Evolutionary conservation across 2,329 filamentous ascomycete genomes (phyloP).

Genomic region (Magnaporthiopsis incrustans): DNA sequence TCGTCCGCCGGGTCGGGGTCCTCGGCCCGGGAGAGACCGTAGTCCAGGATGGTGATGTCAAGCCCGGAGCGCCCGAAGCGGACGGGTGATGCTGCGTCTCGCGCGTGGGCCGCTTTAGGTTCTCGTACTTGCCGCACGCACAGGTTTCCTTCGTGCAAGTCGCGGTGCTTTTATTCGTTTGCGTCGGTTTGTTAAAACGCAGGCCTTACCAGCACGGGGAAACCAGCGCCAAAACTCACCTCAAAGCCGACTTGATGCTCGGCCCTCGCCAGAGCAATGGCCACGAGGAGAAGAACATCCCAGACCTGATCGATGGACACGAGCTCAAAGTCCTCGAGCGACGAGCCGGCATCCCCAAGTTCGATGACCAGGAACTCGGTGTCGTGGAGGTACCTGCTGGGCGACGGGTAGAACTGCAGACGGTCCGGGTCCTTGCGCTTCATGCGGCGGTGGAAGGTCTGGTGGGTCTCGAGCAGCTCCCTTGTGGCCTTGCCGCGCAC

Average conservation of each 20-base stretch:
- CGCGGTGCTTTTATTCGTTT: conserved; percentile 43
- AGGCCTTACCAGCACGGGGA: not conserved
- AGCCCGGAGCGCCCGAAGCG: conserved; percentile 52
- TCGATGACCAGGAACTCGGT: conserved; percentile 55
- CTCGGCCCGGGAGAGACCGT: conserved; percentile 53
- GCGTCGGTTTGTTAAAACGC: conserved; percentile 9
- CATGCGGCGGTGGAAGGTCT: conserved; percentile 44
- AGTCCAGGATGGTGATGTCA: conserved; percentile 58
- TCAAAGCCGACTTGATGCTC: conserved; percentile 53
- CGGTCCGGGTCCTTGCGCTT: conserved; percentile 48
- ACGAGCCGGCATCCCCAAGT: conserved; percentile 53
- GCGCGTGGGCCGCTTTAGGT: conserved; percentile 20
- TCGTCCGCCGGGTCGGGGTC: conserved; percentile 25
- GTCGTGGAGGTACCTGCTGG: conserved; percentile 48
- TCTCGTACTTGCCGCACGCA: conserved; percentile 42
- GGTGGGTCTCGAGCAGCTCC: conserved; percentile 51
- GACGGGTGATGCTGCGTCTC: conserved; percentile 21
- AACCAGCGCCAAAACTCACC: conserved; percentile 27
- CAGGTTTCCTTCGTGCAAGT: conserved; percentile 58
- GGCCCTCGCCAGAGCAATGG: conserved; percentile 51
- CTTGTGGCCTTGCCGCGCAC: conserved; percentile 47
- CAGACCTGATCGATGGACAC: conserved; percentile 44
- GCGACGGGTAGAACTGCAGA: conserved; percentile 54
- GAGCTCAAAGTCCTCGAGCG: conserved; percentile 51
- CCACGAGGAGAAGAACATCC: conserved; percentile 55